Conservation (phyloP, 176 grass and related monocot species). For the Triticum turgidum region DNA sequence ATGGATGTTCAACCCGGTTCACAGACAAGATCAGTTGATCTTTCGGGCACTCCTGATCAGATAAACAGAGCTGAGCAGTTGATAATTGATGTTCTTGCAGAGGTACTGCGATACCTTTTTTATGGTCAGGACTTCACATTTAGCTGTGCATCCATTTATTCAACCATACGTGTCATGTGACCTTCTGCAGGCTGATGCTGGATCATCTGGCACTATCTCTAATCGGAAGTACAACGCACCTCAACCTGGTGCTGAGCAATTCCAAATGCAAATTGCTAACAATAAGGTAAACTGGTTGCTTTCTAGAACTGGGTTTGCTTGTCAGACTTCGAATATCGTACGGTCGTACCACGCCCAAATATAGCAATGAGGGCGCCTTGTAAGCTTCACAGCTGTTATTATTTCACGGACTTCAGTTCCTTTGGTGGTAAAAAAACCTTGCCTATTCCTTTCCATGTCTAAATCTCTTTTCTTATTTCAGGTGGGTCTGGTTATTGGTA, state of each 20-base stretch:
- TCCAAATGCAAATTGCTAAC: constrained; percentile 89
- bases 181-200: constrained; percentile 71
- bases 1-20: constrained; percentile 79
- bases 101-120: constrained; percentile 50
- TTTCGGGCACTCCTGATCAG: constrained; percentile 84
- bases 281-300: constrained; percentile 59
- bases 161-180: not conserved
- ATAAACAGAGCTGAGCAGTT: constrained; percentile 87
- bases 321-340: not conserved
- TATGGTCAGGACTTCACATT: not conserved
- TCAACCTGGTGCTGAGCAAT: constrained; percentile 74
- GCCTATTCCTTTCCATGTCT: not conserved
- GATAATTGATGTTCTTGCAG: constrained; percentile 80
- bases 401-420: not conserved
- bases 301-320: not conserved
- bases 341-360: too few relatives aligned
- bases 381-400: not conserved
- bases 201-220: constrained; percentile 54
- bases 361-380: not conserved
- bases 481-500: constrained; percentile 97
- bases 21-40: constrained; percentile 64
- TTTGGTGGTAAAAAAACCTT: not conserved
- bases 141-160: not conserved
- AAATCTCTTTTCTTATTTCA: constrained; percentile 20
- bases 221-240: constrained; percentile 46